A percentile compares a stretch with the other conserved stretches of the same genome.
These are phyloP conservation scores for Candida hungchunana DNA, from an alignment of 805 yeast genomes.

Conservation along the genomic window DNA sequence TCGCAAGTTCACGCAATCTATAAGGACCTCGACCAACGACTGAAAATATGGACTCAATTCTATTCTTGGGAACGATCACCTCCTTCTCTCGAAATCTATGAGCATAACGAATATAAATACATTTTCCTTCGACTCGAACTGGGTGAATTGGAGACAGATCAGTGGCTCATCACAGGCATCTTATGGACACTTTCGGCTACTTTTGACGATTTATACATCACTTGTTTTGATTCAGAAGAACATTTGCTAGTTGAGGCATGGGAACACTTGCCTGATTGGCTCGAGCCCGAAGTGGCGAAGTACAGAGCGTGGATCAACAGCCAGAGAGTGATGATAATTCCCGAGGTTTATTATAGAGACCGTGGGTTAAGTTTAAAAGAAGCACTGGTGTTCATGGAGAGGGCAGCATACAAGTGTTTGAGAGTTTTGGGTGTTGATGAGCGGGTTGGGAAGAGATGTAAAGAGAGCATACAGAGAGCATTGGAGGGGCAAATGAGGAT, in stretches of 20 bases:
- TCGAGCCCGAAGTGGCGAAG: constrained; percentile 40
- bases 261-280: constrained; percentile 43
- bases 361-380: constrained; percentile 35
- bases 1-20: constrained; percentile 14
- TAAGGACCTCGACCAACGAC: constrained; percentile 21
- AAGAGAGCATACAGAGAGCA: constrained; percentile 28
- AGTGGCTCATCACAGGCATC: constrained; percentile 39
- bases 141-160: constrained; percentile 43
- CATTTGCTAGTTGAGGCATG: constrained; percentile 47
- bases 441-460: constrained; percentile 16
- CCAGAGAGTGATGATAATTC: constrained; percentile 37
- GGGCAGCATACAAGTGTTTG: constrained; percentile 33
- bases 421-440: constrained; percentile 24
- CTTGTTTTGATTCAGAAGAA: constrained; percentile 51
- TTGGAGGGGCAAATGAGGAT: constrained; percentile 23
- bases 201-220: constrained; percentile 37
- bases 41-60: constrained; percentile 33
- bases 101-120: constrained; percentile 11
- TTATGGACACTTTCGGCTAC: constrained; percentile 35
- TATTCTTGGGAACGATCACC: constrained; percentile 41
- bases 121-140: constrained; percentile 37
- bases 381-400: constrained; percentile 37
- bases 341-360: constrained; percentile 31
- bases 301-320: constrained; percentile 53
- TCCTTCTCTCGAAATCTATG: constrained; percentile 1